phyloP scores from a whole-genome alignment of 179 eudicot species.

The Beta lomatogona region DNA sequence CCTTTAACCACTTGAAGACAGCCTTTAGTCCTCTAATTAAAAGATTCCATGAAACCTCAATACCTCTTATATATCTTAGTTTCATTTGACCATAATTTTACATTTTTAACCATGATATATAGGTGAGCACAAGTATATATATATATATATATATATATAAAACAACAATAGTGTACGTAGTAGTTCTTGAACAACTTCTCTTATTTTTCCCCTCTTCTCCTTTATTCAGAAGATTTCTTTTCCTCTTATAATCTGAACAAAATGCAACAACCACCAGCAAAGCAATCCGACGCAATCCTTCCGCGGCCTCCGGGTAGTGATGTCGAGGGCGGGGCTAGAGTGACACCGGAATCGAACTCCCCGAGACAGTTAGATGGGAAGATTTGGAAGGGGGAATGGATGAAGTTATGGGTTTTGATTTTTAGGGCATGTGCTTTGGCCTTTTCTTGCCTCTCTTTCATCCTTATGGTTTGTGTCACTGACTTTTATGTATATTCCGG shows the following conservation, averaged over 20 bases:
- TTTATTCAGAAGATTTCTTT: background rate
- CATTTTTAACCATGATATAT: background rate
- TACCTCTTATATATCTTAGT: too few species aligned
- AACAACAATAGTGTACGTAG: background rate
- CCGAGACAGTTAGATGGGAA: conserved; percentile 36
- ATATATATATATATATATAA: background rate
- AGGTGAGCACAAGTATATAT: too few species aligned
- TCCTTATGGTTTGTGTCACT: conserved; percentile 56
- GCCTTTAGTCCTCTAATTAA: background rate
- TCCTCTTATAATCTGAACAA: background rate
- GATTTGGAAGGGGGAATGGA: conserved; percentile 48
- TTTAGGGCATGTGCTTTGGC: conserved; percentile 45
- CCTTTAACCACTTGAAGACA: background rate
- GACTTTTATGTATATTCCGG: conserved; percentile 46
- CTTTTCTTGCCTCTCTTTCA: conserved; percentile 61
- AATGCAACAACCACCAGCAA: conserved; percentile 6
- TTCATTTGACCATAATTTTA: background rate
- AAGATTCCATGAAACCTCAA: too few species aligned
- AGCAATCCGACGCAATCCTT: background rate
- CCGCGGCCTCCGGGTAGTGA: background rate
- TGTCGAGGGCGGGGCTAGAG: background rate
- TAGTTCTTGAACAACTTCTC: background rate
- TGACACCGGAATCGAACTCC: background rate
- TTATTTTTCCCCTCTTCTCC: background rate
- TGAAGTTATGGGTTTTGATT: conserved; percentile 41